Conservation (phyloP, 192 early-diverging fungal species). For the Entomortierella lignicola region DNA sequence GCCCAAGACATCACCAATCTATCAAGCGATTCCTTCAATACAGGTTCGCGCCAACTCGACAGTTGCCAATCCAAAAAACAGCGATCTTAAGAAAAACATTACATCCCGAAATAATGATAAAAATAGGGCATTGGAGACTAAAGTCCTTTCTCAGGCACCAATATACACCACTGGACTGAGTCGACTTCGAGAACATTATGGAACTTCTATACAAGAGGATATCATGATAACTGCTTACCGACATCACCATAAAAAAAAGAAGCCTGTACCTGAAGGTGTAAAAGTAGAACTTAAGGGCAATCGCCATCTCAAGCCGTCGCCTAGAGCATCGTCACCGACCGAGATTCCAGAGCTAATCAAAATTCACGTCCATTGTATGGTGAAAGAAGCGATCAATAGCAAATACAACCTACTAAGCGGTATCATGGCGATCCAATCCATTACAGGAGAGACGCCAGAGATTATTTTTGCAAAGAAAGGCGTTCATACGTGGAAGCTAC, state of each 20-base stretch:
- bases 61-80: neutral
- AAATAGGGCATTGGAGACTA: neutral
- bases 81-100: constrained; percentile 21
- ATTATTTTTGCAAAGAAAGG: constrained; percentile 83
- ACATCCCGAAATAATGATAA: neutral
- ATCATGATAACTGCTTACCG: constrained; percentile 79
- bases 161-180: constrained; percentile 56
- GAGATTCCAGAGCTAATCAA: constrained; percentile 76
- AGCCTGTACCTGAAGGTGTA: constrained; percentile 51
- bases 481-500: constrained; percentile 87
- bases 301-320: constrained; percentile 62
- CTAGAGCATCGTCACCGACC: constrained; percentile 68
- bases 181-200: constrained; percentile 80
- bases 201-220: constrained; percentile 80
- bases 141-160: constrained; percentile 13
- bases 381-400: constrained; percentile 86
- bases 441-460: constrained; percentile 84
- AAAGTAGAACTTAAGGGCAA: constrained; percentile 55
- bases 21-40: constrained; percentile 21
- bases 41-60: constrained; percentile 29
- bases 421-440: constrained; percentile 90
- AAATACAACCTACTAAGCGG: constrained; percentile 91
- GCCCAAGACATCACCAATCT: constrained; percentile 44
- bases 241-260: constrained; percentile 62
- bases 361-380: constrained; percentile 88